A percentile compares a stretch with the other conserved stretches of the same genome.
phyloP scores from a whole-genome alignment of 257 asterid genomes.

The Avicennia marina region DNA sequence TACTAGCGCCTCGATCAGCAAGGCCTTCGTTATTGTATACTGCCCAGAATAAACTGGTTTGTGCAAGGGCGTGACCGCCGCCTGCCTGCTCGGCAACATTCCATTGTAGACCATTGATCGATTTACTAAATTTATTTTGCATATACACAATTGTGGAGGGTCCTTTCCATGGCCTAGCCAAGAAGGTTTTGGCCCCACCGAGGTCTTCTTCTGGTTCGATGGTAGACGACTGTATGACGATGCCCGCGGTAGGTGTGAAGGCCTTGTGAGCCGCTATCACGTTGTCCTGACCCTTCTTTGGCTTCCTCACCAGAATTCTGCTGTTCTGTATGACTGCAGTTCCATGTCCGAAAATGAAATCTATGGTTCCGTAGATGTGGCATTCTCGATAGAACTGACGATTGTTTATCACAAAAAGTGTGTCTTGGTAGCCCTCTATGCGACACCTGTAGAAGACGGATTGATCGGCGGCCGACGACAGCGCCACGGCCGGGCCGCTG shows the following conservation, averaged over 20 bases:
- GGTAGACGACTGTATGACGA: conserved; percentile 21
- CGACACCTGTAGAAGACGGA: conserved; percentile 31
- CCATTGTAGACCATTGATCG: conserved; percentile 34
- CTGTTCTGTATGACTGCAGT: conserved; percentile 32
- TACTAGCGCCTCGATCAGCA: conserved; percentile 11
- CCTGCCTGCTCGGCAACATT: background rate
- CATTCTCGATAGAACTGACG: conserved; percentile 37
- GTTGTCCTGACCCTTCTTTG: conserved; percentile 18
- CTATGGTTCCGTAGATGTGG: conserved; percentile 30
- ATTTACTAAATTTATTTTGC: conserved; percentile 5
- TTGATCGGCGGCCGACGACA: conserved; percentile 23
- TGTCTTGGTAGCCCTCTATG: conserved; percentile 38
- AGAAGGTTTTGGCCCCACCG: conserved; percentile 3
- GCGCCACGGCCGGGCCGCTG: conserved; percentile 37
- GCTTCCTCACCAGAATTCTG: conserved; percentile 20
- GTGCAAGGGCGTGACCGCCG: background rate
- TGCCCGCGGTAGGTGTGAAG: too few species aligned
- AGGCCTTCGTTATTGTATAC: conserved; percentile 29
- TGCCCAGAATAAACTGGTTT: conserved; percentile 22
- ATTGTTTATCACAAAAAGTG: conserved; percentile 22
- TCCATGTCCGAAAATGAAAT: conserved; percentile 40
- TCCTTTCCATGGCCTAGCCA: conserved; percentile 38
- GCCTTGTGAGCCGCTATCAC: conserved; percentile 34
- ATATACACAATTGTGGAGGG: conserved; percentile 17
- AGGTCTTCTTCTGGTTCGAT: conserved; percentile 23